These are phyloP conservation scores for Podospora sp. DNA, from an alignment of 495 filamentous ascomycete genomes.

Conservation along the genomic window DNA sequence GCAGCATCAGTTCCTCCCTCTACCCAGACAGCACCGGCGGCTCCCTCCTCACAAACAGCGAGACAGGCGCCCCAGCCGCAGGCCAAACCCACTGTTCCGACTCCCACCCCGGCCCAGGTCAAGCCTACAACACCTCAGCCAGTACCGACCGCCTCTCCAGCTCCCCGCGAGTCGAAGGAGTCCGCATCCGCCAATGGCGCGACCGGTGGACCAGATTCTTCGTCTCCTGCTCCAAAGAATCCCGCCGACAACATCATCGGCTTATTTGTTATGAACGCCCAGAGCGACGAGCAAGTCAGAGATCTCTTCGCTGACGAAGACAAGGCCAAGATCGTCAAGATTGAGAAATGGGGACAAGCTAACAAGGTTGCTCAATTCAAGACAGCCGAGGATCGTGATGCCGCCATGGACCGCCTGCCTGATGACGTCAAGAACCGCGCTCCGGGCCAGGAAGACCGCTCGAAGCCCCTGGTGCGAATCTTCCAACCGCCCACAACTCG, in stretches of 20 bases:
- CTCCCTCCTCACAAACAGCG: slow-evolving; percentile 34
- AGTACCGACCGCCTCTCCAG: slow-evolving; percentile 39
- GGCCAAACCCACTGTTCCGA: slow-evolving; percentile 41
- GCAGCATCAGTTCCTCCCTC: slow-evolving; percentile 41
- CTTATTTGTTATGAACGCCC: slow-evolving; percentile 81
- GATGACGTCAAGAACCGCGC: slow-evolving; percentile 70
- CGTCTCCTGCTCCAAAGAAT: slow-evolving; percentile 49
- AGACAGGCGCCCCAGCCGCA: slow-evolving; percentile 37
- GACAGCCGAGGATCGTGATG: slow-evolving; percentile 73
- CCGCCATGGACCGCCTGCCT: slow-evolving; percentile 70
- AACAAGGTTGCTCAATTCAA: slow-evolving; percentile 84
- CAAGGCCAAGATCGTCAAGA: slow-evolving; percentile 70
- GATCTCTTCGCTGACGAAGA: slow-evolving; percentile 82
- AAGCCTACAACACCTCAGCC: slow-evolving; percentile 58
- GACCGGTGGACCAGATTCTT: slow-evolving; percentile 50
- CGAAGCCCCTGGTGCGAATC: slow-evolving; percentile 77
- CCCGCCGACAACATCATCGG: slow-evolving; percentile 61
- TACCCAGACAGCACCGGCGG: slow-evolving; percentile 36
- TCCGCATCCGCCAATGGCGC: slow-evolving; percentile 53
- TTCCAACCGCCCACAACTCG: slow-evolving; percentile 63
- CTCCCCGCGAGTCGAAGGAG: slow-evolving; percentile 53
- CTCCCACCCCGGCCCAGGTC: slow-evolving; percentile 47
- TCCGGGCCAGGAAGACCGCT: slow-evolving; percentile 58
- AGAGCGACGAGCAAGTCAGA: slow-evolving; percentile 73
- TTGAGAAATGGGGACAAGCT: slow-evolving; percentile 73